Base-by-base conservation (phyloP, 2,329 filamentous ascomycete species). In the Cylindrodendrum hubeiense region DNA sequence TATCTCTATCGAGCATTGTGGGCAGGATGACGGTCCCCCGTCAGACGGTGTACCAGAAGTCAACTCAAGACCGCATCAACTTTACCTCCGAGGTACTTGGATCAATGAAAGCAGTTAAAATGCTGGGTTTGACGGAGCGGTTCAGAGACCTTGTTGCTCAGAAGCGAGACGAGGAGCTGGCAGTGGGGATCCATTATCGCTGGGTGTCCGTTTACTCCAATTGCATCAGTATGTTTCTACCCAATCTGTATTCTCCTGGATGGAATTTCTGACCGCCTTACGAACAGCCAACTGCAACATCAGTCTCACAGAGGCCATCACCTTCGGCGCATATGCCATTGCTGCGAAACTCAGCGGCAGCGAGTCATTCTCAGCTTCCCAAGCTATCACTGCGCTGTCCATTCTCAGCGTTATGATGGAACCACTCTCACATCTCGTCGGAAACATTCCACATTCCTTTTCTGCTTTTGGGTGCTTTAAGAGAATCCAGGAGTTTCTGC, bases 51-150 rank as follows among this genome's bases (percentile, higher is more conserved):
- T 79, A 76, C 54, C 77, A 77, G 51, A 73, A 78, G 10, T 72
- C 76, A n/a, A 77, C 75, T 0, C 76, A 79, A 22, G 68, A 69
- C 12, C 75, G 77, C 5, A 77, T 79, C 47, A 78, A 77, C 21
- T 73, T 79, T 15, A 79, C 76, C 1, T 74, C 76, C 0, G 74
- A 78, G 26, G 71, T 77, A 2, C 61, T 79, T 7, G 63, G 74
- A 4, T 78, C 75, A 1, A 74, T 79, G 26, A 79, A 79, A 17
- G 67, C 74, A 1, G 71, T 78, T n/a, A 79, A 79, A 52, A 79
- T 79, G 76, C 68, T 78, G 2, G 77, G 77, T 0, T 67, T 74
- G 8, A 70, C 76, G 2, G 74, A 77, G 22, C 66, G 65, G 10
- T 76, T 78, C 13, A 59, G 64, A 2, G 53, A 56, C 3, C 57